These are phyloP conservation scores for Flaveria robusta DNA, from an alignment of 129 eudicot species.

Conservation along the genomic window DNA sequence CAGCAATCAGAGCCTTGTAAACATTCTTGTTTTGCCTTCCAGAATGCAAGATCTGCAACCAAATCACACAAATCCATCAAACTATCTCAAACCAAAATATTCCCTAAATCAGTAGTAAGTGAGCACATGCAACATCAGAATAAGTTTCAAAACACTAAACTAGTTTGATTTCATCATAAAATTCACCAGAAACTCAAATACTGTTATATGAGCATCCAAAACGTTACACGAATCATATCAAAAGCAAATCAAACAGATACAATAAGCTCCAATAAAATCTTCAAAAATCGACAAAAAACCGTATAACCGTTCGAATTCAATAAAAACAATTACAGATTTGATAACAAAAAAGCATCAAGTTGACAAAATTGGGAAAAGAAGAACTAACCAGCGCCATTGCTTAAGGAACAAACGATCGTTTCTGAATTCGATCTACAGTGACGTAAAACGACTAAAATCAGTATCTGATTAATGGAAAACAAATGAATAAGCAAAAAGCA, in stretches of 20 bases:
- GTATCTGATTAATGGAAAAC: not conserved
- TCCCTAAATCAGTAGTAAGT: too few species aligned
- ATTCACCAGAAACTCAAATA: not conserved
- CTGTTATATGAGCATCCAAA: not conserved
- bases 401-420: conserved; percentile 39
- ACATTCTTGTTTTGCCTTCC: conserved; percentile 53
- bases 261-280: not conserved
- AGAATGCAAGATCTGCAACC: conserved; percentile 62
- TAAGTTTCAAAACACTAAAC: not conserved
- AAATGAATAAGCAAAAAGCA: not conserved
- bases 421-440: conserved; percentile 25
- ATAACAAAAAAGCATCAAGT: not conserved
- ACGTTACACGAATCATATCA: not conserved
- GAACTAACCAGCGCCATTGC: conserved; percentile 73
- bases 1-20: conserved; percentile 71
- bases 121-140: not conserved
- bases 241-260: not conserved
- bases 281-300: not conserved
- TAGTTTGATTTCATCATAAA: not conserved
- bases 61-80: not conserved
- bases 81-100: not conserved
- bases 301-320: not conserved
- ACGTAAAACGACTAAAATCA: not conserved
- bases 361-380: not conserved
- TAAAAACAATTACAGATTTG: not conserved